These are phyloP conservation scores for Nemania sp. DNA, from an alignment of 2,329 filamentous ascomycete genomes.

Conservation along the genomic window DNA sequence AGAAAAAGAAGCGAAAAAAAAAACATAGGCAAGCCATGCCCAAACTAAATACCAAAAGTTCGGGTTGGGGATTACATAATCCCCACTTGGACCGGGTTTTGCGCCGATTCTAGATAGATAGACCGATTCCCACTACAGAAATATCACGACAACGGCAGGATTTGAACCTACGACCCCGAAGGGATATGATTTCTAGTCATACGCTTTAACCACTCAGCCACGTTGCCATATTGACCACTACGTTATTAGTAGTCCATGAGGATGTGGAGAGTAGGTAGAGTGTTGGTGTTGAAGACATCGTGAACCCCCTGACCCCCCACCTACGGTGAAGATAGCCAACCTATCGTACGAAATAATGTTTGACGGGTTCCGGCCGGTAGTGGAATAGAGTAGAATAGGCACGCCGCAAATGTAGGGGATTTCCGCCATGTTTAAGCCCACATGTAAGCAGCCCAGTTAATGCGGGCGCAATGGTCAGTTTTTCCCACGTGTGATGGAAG, in stretches of 20 bases:
- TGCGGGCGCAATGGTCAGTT: not conserved
- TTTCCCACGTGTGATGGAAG: not conserved
- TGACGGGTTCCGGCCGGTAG: not conserved
- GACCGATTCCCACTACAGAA: no score
- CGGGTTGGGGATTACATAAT: not conserved
- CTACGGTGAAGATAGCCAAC: no score
- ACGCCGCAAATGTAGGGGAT: not conserved
- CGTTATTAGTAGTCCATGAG: not conserved
- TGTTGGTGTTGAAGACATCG: slow-evolving; percentile 3
- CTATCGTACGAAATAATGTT: no score
- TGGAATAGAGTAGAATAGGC: no score
- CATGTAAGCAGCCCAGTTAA: not conserved
- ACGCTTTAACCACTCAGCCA: slow-evolving; percentile 34
- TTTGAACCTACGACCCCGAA: slow-evolving; percentile 32
- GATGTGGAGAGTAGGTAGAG: not conserved
- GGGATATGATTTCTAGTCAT: slow-evolving; percentile 32
- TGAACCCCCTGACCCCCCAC: not conserved
- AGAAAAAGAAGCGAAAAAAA: not conserved
- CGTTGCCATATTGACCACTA: slow-evolving; percentile 7
- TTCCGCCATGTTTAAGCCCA: not conserved
- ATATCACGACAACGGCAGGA: slow-evolving; percentile 22
- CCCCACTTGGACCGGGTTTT: not conserved
- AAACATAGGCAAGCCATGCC: not conserved
- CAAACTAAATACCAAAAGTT: not conserved
- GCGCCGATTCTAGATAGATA: no score